Conservation (phyloP, 805 yeast species). For the Yamadazyma phyllophila region DNA sequence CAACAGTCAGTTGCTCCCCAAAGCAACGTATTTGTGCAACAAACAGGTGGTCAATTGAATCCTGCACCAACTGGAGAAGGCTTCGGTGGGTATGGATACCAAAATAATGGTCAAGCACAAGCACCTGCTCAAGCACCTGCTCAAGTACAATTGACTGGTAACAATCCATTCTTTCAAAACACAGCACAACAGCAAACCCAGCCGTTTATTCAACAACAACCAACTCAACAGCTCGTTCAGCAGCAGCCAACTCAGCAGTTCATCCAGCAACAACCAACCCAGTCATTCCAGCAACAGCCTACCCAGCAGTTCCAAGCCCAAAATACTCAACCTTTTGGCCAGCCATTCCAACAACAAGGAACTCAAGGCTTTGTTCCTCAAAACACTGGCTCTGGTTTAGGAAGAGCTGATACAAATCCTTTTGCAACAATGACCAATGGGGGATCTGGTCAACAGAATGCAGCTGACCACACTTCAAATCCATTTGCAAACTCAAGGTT, state of each 20-base stretch:
- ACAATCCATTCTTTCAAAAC: slow-evolving; percentile 21
- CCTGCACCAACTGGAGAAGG: slow-evolving; percentile 54
- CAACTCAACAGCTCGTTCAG: slow-evolving; percentile 7
- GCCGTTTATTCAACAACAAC: slow-evolving; percentile 12
- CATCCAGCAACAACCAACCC: slow-evolving; percentile 13
- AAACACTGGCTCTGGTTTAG: slow-evolving; percentile 16
- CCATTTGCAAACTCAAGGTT: slow-evolving; percentile 47
- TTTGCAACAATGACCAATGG: slow-evolving; percentile 22
- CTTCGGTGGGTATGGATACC: slow-evolving; percentile 52
- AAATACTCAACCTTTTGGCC: too few relatives aligned
- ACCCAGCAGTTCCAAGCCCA: slow-evolving; percentile 17
- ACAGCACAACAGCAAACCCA: too few relatives aligned
- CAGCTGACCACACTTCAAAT: slow-evolving; percentile 29
- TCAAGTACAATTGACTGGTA: slow-evolving; percentile 18
- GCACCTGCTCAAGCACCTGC: slow-evolving; percentile 6
- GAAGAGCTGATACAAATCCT: slow-evolving; percentile 36
- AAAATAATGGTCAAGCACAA: slow-evolving; percentile 19
- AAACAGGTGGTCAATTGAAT: slow-evolving; percentile 11
- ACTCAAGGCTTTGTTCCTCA: not conserved
- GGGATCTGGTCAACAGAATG: not conserved
- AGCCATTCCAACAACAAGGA: slow-evolving; percentile 5
- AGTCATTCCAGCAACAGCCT: slow-evolving; percentile 20
- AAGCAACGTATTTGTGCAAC: slow-evolving; percentile 9
- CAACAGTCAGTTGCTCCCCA: slow-evolving; percentile 22
- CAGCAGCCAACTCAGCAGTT: slow-evolving; percentile 19